A percentile compares a stretch with the other conserved stretches of the same genome.
These are phyloP conservation scores for Suillus tomentosus DNA, from an alignment of 768 basidiomycete genomes.

Conservation along the genomic window DNA sequence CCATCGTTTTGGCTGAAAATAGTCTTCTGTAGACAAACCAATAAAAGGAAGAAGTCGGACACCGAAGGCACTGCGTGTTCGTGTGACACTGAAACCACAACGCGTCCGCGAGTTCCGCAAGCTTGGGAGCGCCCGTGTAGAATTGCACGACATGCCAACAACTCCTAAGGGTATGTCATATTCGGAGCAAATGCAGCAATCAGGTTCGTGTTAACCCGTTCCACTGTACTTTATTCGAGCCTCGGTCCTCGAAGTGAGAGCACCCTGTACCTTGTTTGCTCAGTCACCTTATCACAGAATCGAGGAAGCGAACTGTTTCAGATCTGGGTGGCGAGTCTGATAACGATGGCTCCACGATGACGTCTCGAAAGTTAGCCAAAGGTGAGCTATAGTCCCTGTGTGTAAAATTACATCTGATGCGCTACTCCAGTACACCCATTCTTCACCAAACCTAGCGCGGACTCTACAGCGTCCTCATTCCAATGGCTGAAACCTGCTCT, in stretches of 20 bases:
- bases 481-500: constrained; percentile 37
- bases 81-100: background rate
- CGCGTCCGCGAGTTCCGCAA: background rate
- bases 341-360: constrained; percentile 17
- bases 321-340: constrained; percentile 15
- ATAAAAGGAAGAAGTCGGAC: background rate
- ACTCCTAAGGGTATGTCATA: background rate
- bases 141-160: constrained; percentile 15
- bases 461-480: constrained; percentile 19
- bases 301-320: constrained; percentile 23
- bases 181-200: background rate
- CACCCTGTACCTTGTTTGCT: background rate
- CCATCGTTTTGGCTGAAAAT: background rate
- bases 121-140: background rate
- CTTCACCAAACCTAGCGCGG: constrained; percentile 34
- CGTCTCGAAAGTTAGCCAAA: constrained; percentile 27
- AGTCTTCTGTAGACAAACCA: background rate
- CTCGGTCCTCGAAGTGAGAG: background rate
- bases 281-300: background rate
- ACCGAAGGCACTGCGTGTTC: background rate
- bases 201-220: background rate
- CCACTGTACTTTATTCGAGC: background rate
- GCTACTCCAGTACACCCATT: constrained; percentile 43
- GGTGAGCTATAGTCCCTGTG: constrained; percentile 19
- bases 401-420: constrained; percentile 1